Evolutionary conservation across 2,329 filamentous ascomycete genomes (phyloP).

Genomic region (Arthrobotrys sphaeroides): DNA sequence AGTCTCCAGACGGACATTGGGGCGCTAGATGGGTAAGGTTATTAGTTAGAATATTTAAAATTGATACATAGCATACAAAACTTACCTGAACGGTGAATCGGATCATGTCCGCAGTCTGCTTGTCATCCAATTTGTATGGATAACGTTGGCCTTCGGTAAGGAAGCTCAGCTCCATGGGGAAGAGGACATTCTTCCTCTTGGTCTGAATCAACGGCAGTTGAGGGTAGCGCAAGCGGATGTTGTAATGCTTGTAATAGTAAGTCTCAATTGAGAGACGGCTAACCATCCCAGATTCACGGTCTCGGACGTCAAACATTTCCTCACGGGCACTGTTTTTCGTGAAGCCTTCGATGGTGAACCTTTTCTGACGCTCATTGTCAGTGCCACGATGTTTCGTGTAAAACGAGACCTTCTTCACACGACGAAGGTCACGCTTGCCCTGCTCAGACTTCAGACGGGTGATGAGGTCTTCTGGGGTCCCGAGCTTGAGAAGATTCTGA

Average conservation of each 20-base stretch:
- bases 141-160: slow-evolving; percentile 67
- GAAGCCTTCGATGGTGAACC: slow-evolving; percentile 68
- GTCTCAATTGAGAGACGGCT: slow-evolving; percentile 66
- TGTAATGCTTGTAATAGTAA: slow-evolving; percentile 70
- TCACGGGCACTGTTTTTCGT: slow-evolving; percentile 67
- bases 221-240: slow-evolving; percentile 64
- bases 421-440: slow-evolving; percentile 65
- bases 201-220: slow-evolving; percentile 70
- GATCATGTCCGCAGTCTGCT: slow-evolving; percentile 86
- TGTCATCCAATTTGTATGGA: slow-evolving; percentile 69
- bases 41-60: neutral
- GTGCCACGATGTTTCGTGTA: slow-evolving; percentile 67
- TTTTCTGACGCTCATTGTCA: slow-evolving; percentile 62
- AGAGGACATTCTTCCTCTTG: slow-evolving; percentile 65
- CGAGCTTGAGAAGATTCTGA: slow-evolving; percentile 49
- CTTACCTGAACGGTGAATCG: slow-evolving; percentile 76
- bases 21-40: slow-evolving; percentile 62
- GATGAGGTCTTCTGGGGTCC: slow-evolving; percentile 56
- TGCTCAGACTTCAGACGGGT: slow-evolving; percentile 53
- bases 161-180: slow-evolving; percentile 71
- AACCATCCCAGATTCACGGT: slow-evolving; percentile 67
- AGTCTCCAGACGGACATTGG: slow-evolving; percentile 72
- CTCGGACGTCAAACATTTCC: slow-evolving; percentile 66
- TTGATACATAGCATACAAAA: neutral
- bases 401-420: slow-evolving; percentile 69